Base-by-base conservation (phyloP, 2,329 filamentous ascomycete genomes). In the Exophiala oligosperma region DNA sequence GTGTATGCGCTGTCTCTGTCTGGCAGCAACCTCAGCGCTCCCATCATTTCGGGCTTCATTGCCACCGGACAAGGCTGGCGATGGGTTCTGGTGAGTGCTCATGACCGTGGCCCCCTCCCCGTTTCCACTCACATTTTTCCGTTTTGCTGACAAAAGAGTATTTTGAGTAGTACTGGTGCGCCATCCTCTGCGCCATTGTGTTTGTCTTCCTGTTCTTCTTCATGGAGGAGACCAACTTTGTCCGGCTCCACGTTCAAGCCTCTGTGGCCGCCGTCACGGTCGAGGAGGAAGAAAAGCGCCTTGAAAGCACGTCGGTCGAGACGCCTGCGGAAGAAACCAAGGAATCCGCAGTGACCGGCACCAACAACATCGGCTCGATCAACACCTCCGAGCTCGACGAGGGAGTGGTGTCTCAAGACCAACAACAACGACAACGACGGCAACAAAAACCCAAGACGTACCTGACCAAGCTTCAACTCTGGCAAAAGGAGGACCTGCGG, bases 21-120 rank as follows among this genome's bases (percentile, higher is more conserved):
- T 28, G 54, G 54, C 7, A 28, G 41, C 26, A 54, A 56, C n/a
- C 57, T 59, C 37, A 26, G 55, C 3, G 74, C 75, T 1, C 37
- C 37, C 37, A 77, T 78, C 0, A 72, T 80, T 1, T 52, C 64
- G 5, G 44, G 54, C 1, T 63, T 57, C 17, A 61, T 66, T 48
- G 62, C 60, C 46, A 58, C 56, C 35, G 26, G 40, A 14, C 44
- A 47, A 21, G 55, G 43, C 47, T 40, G 57, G 48, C 43, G 46
- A n/a, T 66, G 63, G 63, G 56, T 23, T 53, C 59, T 62, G 49
- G 47, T 47, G 24, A 35, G 50, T 52, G 23, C 49, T 55, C 37
- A 61, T 60, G 17, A 17, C 28, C 21, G 8, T 24, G 9, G 46
- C 59, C 35, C 52, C 17, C 28, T 50, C 32, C 6, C 28, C 17